Evolutionary conservation across 2,329 filamentous ascomycete species (phyloP).

Genomic region (Blastomyces silverae): DNA sequence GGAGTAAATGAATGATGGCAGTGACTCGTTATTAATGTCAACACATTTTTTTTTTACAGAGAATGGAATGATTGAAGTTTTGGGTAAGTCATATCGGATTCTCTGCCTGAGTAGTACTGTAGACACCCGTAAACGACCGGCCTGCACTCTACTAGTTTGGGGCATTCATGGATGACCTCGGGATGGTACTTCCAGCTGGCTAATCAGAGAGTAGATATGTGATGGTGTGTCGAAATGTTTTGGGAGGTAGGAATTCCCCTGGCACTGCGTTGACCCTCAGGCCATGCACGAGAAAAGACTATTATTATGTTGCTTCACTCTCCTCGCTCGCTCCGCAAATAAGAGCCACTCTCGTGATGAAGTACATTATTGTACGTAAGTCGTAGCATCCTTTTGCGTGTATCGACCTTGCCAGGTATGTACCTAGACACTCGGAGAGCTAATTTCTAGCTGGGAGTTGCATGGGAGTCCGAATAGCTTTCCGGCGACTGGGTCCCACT

Average conservation of each 20-base stretch:
- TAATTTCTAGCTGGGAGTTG: background rate
- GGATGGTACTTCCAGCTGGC: background rate
- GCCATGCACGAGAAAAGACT: background rate
- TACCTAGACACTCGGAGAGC: background rate
- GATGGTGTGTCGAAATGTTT: background rate
- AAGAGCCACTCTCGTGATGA: background rate
- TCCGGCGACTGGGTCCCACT: conserved; percentile 82
- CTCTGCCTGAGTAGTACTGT: too few species aligned
- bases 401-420: background rate
- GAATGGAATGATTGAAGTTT: background rate
- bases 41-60: too few species aligned
- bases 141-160: too few species aligned
- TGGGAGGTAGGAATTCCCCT: background rate
- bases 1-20: too few species aligned
- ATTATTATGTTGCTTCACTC: background rate
- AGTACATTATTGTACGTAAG: background rate
- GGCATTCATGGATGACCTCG: background rate
- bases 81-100: too few species aligned
- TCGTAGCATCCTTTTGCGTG: background rate
- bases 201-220: background rate
- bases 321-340: background rate
- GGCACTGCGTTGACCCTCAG: background rate
- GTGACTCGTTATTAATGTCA: too few species aligned
- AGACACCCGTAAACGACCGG: too few species aligned
- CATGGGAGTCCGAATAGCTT: conserved; percentile 53